Conservation (phyloP, 176 grass and related monocot genomes). For the Chloris gayana region DNA sequence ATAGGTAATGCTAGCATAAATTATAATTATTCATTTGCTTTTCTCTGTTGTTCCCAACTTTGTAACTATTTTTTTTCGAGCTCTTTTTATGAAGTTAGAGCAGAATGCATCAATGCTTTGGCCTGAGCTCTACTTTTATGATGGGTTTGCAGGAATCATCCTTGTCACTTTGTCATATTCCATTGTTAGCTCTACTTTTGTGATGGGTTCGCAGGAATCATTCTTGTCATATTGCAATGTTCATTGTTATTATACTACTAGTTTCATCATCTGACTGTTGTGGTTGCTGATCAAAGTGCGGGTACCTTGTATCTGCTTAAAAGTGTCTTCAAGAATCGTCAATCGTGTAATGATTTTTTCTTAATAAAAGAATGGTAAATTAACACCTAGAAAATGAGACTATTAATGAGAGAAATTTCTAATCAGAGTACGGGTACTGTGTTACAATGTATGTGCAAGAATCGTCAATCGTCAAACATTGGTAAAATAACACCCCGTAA, state of each 20-base stretch:
- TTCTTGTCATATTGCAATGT: neutral
- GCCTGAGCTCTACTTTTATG: neutral
- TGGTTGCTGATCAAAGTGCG: neutral
- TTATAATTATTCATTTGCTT: conserved; percentile 30
- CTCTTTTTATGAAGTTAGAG: conserved; percentile 19
- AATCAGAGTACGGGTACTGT: no score
- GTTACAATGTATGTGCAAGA: no score
- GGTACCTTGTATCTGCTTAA: neutral
- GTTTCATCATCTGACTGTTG: neutral
- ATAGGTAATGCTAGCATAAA: conserved; percentile 43
- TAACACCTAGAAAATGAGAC: no score
- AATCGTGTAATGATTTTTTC: no score
- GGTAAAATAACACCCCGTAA: no score
- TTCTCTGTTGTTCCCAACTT: conserved; percentile 27
- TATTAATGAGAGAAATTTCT: no score
- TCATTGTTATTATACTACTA: neutral
- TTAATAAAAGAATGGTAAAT: no score
- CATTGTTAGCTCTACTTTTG: neutral
- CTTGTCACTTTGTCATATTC: neutral
- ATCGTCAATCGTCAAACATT: no score
- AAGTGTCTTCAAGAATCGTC: no score
- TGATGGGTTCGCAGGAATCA: neutral
- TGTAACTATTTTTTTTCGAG: conserved; percentile 21
- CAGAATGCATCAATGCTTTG: conserved; percentile 15
- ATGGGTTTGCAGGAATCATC: neutral